phyloP scores from a whole-genome alignment of 805 yeast species.

The Yamadazyma phyllophila region DNA sequence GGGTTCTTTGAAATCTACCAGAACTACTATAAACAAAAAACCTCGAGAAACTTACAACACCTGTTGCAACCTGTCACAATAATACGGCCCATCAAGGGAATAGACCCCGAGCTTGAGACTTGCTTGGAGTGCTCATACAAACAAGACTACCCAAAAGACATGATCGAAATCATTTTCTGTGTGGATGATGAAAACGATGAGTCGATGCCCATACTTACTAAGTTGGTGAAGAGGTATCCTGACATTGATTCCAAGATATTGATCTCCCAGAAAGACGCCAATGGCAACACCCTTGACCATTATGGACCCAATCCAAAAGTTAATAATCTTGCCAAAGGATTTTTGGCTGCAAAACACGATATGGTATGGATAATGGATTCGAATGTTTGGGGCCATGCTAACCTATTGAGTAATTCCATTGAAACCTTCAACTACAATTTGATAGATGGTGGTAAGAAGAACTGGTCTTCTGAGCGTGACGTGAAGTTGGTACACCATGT shows the following conservation, averaged over 20 bases:
- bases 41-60: neutral
- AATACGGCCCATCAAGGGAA: constrained; percentile 78
- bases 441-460: constrained; percentile 46
- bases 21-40: constrained; percentile 24
- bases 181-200: constrained; percentile 64
- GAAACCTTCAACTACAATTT: constrained; percentile 45
- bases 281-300: constrained; percentile 27
- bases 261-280: constrained; percentile 39
- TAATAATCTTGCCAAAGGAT: constrained; percentile 83
- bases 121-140: constrained; percentile 67
- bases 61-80: constrained; percentile 57
- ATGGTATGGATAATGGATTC: constrained; percentile 84
- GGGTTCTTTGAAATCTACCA: constrained; percentile 40
- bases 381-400: constrained; percentile 74
- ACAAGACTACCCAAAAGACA: constrained; percentile 62
- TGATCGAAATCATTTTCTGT: constrained; percentile 72
- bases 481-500: constrained; percentile 78
- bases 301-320: constrained; percentile 90
- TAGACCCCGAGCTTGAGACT: constrained; percentile 68
- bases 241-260: constrained; percentile 57
- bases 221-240: constrained; percentile 52
- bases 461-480: constrained; percentile 24
- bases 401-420: constrained; percentile 65
- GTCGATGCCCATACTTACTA: constrained; percentile 55
- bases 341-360: constrained; percentile 63